Evolutionary conservation across 2,329 filamentous ascomycete species (phyloP), one percentile per base, ranked within the genome.

Genomic region (Dactylellina cionopaga): DNA sequence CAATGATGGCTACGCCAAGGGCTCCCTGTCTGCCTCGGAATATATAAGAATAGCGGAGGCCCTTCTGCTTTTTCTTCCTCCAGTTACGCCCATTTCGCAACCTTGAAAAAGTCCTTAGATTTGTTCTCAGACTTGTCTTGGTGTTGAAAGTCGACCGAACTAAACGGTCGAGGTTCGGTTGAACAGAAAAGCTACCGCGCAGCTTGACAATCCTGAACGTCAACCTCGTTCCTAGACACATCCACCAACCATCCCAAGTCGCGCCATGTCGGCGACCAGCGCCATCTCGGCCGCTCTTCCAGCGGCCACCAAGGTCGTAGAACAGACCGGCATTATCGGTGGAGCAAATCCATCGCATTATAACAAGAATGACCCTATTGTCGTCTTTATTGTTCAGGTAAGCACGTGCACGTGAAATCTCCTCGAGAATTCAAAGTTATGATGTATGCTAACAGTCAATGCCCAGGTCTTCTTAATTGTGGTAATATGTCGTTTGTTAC

Each of bases 301-400:
- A 43, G 80, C 77, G 7, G 71, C 37, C 7, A 44, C 73, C 49
- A 78, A 82, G 75, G 83, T 80, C 60, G 77, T 83, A 49, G 82
- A 84, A 5, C 88, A 90, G 79, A 88, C 84, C 55, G 91, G 91
- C 74, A 86, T 94, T 70, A 82, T 94, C 43, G 90, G 92, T 75
- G 88, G 88, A 43, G 81, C 85, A 56, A 88, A 92, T 74, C 91
- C 91, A 0, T 84, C 89, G 27, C 78, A 85, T 27, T 92, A 90
- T 81, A 87, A 90, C 76, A 77, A 88, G 9, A 89, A 86, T 65
- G 89, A 92, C 75, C 91, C 90, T 5, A 88, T 93, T 74, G 86
- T 87, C 46, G 80, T 91, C 47, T 92, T 93, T 80, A 91, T 92
- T 77, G 89, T 92, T 51, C 90, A 90, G 84, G 88, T 87, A 81